Base-by-base conservation (phyloP, 805 yeast genomes). In the Yarrowia phangngaensis region DNA sequence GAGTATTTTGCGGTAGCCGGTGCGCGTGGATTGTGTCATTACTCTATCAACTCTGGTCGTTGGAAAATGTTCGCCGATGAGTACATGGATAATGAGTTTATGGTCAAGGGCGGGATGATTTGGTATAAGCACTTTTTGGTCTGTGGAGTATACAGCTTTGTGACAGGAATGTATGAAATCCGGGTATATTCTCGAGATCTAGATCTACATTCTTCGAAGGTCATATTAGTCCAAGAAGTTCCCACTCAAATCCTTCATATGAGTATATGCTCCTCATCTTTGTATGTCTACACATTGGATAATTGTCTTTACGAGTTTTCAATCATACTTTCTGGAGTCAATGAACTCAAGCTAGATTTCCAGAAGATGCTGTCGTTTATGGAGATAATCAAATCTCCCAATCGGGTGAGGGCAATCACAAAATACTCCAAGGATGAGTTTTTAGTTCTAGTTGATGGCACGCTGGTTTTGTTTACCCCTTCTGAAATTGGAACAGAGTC, bases 1-100 rank as follows among this genome's bases (percentile, higher is more conserved):
- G 59, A 70, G 40, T 66, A 64, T 52, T 63, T 74, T 13, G 78
- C 79, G 16, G 62, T 76, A 13, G 72, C 78, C 5, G 81, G 80
- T 0, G 62, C 67, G 16, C 58, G 61, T 19, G 79, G 78, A 16
- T 66, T 75, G 12, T 60, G 72, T 19, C 65, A 73, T 34, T 73
- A 70, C 55, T 64, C 69, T 40, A 47, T 66, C 9, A 52, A 60
- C 26, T 61, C 69, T 1, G 68, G 71, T n/a, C 64, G 65, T 26
- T 76, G 80, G 80, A 74, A 71, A 54, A 58, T 65, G 46, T 62
- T 75, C 34, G 67, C 60, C 8, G 67, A 60, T 20, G 68, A 64
- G 24, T 54, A 59, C 34, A 58, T 55, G 62, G 70, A 58, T 57
- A 57, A 32, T 19, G 64, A 60, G 50, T 62, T 61, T 54, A 63